Evolutionary conservation across 495 filamentous ascomycete species (phyloP).

Genomic region (Lophiotrema nucula): DNA sequence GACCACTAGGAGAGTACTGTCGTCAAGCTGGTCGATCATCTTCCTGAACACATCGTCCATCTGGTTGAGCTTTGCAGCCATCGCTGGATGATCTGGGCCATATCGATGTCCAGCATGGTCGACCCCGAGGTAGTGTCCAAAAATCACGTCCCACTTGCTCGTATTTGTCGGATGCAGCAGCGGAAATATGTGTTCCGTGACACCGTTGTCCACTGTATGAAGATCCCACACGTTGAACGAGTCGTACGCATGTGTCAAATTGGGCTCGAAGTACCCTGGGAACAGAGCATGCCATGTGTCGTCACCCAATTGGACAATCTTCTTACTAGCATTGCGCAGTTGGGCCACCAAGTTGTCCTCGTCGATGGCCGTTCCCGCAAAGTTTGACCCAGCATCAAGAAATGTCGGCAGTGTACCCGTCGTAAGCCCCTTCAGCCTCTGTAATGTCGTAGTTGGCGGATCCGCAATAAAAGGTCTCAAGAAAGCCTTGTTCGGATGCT

Average conservation of each 20-base stretch:
- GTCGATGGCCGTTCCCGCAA: constrained; percentile 93
- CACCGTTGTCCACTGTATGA: constrained; percentile 94
- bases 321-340: constrained; percentile 73
- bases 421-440: constrained; percentile 88
- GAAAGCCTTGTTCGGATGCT: constrained; percentile 76
- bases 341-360: constrained; percentile 94
- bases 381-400: constrained; percentile 89
- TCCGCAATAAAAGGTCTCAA: constrained; percentile 95
- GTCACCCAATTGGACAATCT: constrained; percentile 88
- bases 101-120: constrained; percentile 97
- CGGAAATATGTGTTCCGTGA: constrained; percentile 88
- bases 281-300: constrained; percentile 95
- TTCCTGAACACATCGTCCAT: constrained; percentile 80
- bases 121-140: constrained; percentile 92
- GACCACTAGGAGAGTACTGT: constrained; percentile 83
- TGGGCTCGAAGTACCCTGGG: constrained; percentile 82
- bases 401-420: constrained; percentile 96
- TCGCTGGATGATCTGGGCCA: constrained; percentile 88
- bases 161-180: constrained; percentile 63
- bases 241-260: constrained; percentile 83
- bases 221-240: constrained; percentile 98
- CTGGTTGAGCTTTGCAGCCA: constrained; percentile 84
- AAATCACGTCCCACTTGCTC: constrained; percentile 82
- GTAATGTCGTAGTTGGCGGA: constrained; percentile 88
- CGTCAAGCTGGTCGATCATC: constrained; percentile 70